A percentile compares a stretch with the other conserved stretches of the same genome.
phyloP scores from a whole-genome alignment of 768 basidiomycete genomes.

The Goffeauzyma gilvescens region DNA sequence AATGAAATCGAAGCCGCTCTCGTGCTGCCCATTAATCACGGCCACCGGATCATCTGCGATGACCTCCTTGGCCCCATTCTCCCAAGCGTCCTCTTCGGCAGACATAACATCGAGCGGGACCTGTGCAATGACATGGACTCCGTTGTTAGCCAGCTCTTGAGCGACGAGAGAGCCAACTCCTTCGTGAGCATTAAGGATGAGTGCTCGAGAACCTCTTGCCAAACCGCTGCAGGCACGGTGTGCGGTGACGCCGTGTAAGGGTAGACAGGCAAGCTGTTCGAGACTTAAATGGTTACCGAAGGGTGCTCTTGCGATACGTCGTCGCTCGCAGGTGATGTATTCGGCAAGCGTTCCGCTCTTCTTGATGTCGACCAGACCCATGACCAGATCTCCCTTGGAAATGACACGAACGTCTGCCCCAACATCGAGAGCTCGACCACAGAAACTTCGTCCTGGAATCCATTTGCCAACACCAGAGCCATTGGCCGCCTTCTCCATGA shows the following conservation, averaged over 20 bases:
- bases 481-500: conserved; percentile 36
- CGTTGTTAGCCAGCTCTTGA: conserved; percentile 52
- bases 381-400: conserved; percentile 66
- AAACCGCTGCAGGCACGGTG: conserved; percentile 51
- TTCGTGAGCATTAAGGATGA: conserved; percentile 41
- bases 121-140: conserved; percentile 61
- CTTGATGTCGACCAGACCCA: conserved; percentile 55
- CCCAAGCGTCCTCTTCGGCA: conserved; percentile 38
- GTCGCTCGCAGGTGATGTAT: conserved; percentile 65
- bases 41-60: conserved; percentile 43
- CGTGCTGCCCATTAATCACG: conserved; percentile 39
- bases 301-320: conserved; percentile 53
- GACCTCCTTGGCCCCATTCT: conserved; percentile 60
- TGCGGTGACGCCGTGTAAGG: conserved; percentile 60
- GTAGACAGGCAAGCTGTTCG: conserved; percentile 61
- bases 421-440: conserved; percentile 61
- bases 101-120: conserved; percentile 34
- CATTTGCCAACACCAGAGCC: conserved; percentile 39
- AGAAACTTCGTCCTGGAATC: conserved; percentile 72
- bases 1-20: conserved; percentile 49
- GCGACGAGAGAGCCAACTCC: conserved; percentile 53
- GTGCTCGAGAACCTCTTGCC: conserved; percentile 34
- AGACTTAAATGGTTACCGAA: conserved; percentile 42
- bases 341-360: conserved; percentile 83
- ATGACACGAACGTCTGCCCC: conserved; percentile 60